phyloP scores from a whole-genome alignment of 768 basidiomycete species.

The Boletus fagicola region DNA sequence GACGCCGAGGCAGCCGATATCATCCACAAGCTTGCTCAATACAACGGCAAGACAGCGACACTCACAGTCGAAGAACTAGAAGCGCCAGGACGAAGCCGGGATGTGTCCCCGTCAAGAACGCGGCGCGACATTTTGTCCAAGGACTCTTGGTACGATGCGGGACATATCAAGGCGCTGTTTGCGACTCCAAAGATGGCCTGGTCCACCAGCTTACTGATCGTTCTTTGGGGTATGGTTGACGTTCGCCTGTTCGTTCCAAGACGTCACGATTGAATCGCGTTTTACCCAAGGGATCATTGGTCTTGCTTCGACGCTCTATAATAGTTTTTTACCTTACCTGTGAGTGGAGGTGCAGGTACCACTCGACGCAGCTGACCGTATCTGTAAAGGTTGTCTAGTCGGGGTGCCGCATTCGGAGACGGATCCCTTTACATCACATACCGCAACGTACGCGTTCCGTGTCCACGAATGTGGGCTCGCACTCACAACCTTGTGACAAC shows the following conservation, averaged over 20 bases:
- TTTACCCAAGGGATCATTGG: slow-evolving; percentile 59
- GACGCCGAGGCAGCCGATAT: slow-evolving; percentile 51
- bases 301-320: slow-evolving; percentile 67
- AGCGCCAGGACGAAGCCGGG: slow-evolving; percentile 26
- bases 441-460: slow-evolving; percentile 50
- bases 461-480: too few relatives aligned
- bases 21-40: slow-evolving; percentile 48
- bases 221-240: slow-evolving; percentile 41
- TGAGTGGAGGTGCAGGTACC: slow-evolving; percentile 25
- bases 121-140: slow-evolving; percentile 36
- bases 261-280: neutral
- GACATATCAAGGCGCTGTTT: slow-evolving; percentile 62
- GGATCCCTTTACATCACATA: slow-evolving; percentile 70
- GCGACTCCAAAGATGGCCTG: slow-evolving; percentile 60
- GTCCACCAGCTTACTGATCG: slow-evolving; percentile 60
- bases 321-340: slow-evolving; percentile 54
- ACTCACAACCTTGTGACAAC: slow-evolving; percentile 1
- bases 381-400: slow-evolving; percentile 49
- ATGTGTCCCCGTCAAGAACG: slow-evolving; percentile 12
- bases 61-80: slow-evolving; percentile 47
- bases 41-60: slow-evolving; percentile 43
- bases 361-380: neutral
- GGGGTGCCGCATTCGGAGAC: slow-evolving; percentile 68
- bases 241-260: neutral
- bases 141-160: slow-evolving; percentile 37